Base-by-base conservation (phyloP, 306 rosid genomes). In the Quercus mongolica region DNA sequence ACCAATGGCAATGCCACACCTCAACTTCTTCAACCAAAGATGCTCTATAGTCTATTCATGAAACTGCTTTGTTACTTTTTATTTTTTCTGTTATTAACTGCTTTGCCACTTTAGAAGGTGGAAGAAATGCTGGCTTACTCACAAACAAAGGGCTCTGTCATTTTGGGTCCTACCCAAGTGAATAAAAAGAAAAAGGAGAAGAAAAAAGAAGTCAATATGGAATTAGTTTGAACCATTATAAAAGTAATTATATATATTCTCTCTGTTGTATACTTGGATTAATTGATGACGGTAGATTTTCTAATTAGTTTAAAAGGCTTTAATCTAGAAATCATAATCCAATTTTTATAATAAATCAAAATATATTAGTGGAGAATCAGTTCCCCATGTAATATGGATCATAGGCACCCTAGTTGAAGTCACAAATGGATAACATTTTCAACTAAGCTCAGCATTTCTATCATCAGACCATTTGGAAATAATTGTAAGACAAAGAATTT, bases 311-410 rank as follows among this genome's bases (percentile, higher is more conserved):
- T 41, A 41, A 2, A 41, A 7, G 46, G 46, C 0, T 41, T 41
- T 41, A 41, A 44, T 58, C 49, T 74, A 69, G 25, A 72, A 82
- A 76, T 77, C 23, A 75, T 54, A 63, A 63, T 63, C 68, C 75
- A 80, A 75, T 78, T 80, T 61, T 77, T 52, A 73, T 65, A 76
- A 46, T 77, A 56, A 46, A 75, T 59, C 56, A 30, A 38, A 69
- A 49, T 25, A 74, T 69, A 18, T 28, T 74, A 73, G 71, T 41
- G 76, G 61, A 71, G 96, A 86, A 89, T 84, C 21, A 83, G 78
- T 88, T 88, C 91, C 76, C 65, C 63, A 26, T 64, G 54, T 64
- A 55, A 72, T n/a, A 76, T 26, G 76, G 75, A 59, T 79, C 56
- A 74, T 15, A 6, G 20, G 70, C 75, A 83, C 79, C 83, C 64